phyloP scores from a whole-genome alignment of 2,329 filamentous ascomycete genomes.

The Tolypocladium sp. region DNA sequence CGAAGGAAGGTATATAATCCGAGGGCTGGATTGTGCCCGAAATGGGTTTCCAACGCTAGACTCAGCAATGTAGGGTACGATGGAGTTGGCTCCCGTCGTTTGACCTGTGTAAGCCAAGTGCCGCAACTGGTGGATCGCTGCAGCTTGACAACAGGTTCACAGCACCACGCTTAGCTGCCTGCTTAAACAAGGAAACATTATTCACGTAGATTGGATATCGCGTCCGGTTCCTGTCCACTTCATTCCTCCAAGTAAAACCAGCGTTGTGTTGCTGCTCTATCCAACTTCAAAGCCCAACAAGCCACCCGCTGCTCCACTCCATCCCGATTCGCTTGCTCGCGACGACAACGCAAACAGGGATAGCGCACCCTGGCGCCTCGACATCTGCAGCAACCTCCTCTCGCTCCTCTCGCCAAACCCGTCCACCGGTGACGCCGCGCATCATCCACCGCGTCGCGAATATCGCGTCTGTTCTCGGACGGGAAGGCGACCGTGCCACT shows the following conservation, averaged over 20 bases:
- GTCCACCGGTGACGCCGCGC: too few species aligned
- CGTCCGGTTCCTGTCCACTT: too few species aligned
- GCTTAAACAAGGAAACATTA: neutral
- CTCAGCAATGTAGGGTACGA: too few species aligned
- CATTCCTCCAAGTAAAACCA: too few species aligned
- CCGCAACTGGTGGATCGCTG: neutral
- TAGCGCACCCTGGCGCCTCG: neutral
- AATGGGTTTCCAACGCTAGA: too few species aligned
- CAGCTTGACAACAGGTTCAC: neutral
- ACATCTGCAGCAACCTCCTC: neutral
- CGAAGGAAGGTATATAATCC: too few species aligned
- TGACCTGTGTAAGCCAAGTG: neutral
- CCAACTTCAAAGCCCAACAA: too few species aligned
- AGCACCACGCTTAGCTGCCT: neutral
- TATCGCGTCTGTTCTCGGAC: neutral
- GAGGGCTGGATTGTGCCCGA: too few species aligned
- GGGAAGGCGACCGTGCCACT: neutral
- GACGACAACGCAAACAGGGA: neutral
- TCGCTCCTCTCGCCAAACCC: neutral
- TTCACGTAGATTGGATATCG: rapidly evolving
- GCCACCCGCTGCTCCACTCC: neutral
- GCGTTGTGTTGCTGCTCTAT: too few species aligned
- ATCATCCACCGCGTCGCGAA: neutral
- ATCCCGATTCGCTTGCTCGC: neutral
- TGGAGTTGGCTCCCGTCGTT: neutral